Evolutionary conservation across 805 yeast genomes (phyloP).

Genomic region (Spathaspora boniae): DNA sequence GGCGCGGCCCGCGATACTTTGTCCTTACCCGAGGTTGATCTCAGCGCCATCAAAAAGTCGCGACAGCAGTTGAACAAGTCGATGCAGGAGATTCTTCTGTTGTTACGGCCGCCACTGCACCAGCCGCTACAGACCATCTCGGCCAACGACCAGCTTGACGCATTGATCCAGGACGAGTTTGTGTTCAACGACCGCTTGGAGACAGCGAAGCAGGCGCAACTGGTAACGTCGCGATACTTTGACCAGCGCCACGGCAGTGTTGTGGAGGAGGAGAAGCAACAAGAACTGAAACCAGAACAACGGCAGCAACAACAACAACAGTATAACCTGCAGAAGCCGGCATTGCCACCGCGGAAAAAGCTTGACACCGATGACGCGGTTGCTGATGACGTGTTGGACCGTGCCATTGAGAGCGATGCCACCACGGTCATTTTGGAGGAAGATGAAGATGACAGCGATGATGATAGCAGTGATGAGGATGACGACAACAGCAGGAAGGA

Average conservation of each 20-base stretch:
- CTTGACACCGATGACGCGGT: not conserved
- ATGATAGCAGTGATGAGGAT: not conserved
- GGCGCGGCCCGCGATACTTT: not conserved
- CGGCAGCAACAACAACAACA: slow-evolving; percentile 2
- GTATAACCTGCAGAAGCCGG: slow-evolving; percentile 3
- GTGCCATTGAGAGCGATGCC: slow-evolving; percentile 8
- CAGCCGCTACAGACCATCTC: slow-evolving; percentile 21
- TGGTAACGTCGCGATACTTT: slow-evolving; percentile 10
- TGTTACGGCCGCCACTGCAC: slow-evolving; percentile 20
- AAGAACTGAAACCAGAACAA: slow-evolving; percentile 2
- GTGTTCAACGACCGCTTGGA: slow-evolving; percentile 2
- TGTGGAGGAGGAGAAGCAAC: not conserved
- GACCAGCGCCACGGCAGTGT: slow-evolving; percentile 3
- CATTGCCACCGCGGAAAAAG: not conserved
- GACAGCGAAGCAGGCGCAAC: not conserved
- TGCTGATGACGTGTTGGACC: slow-evolving; percentile 6
- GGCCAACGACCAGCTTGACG: slow-evolving; percentile 16
- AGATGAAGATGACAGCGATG: slow-evolving; percentile 1
- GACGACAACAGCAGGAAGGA: not conserved
- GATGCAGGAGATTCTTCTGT: slow-evolving; percentile 32
- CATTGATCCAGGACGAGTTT: slow-evolving; percentile 12
- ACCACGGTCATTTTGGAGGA: slow-evolving; percentile 9
- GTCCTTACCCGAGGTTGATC: slow-evolving; percentile 32
- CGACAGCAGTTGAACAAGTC: slow-evolving; percentile 31
- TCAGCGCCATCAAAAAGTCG: slow-evolving; percentile 28